phyloP scores from a whole-genome alignment of 2,329 filamentous ascomycete species.

The Cladosporium halotolerans region DNA sequence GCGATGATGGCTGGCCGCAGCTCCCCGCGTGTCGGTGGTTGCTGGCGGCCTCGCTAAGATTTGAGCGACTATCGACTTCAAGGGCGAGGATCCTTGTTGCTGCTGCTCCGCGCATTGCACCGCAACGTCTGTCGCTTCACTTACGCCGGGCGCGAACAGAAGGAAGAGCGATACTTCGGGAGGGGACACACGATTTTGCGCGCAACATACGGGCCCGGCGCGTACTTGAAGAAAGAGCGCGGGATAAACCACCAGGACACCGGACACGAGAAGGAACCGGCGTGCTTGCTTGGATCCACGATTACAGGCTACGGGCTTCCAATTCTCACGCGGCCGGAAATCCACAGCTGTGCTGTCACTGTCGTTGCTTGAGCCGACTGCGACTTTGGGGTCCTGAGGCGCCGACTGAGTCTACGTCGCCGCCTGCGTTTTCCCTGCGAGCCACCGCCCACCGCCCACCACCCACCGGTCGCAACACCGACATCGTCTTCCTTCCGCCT shows the following conservation, averaged over 20 bases:
- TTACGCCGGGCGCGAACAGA: background rate
- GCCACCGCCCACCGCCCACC: too few species aligned
- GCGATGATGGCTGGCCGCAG: background rate
- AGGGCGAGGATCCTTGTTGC: background rate
- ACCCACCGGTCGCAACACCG: background rate
- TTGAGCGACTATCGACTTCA: background rate
- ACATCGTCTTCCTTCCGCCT: background rate
- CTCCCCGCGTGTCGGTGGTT: background rate
- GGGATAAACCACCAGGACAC: background rate
- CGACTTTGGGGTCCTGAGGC: too few species aligned
- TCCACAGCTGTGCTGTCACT: too few species aligned
- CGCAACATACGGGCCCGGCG: background rate
- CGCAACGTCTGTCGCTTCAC: background rate
- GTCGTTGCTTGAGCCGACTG: too few species aligned
- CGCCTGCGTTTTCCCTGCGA: too few species aligned
- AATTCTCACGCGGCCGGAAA: too few species aligned
- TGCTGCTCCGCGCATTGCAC: background rate
- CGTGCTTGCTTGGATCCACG: too few species aligned
- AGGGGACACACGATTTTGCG: background rate
- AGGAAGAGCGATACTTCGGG: background rate
- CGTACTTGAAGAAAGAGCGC: background rate
- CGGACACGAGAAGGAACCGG: too few species aligned
- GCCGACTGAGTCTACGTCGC: too few species aligned
- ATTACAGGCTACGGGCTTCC: too few species aligned
- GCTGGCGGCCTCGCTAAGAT: background rate